Conservation (phyloP, 2,329 filamentous ascomycete species). For the Dothistroma pini region DNA sequence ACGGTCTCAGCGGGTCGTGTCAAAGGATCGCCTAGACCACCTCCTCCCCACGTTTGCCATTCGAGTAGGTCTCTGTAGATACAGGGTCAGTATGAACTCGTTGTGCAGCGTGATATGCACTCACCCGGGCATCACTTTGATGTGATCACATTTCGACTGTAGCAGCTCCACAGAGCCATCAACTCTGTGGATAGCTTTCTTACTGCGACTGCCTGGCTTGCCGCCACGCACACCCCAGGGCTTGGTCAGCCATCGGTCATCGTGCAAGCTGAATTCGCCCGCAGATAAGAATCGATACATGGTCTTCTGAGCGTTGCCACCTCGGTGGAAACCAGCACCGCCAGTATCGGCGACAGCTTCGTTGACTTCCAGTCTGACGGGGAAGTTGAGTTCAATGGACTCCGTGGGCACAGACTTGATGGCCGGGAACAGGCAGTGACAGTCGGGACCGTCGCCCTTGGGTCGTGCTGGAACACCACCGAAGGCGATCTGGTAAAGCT, state of each 20-base stretch:
- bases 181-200: conserved; percentile 21
- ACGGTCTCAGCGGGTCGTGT: conserved; percentile 25
- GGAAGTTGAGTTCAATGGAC: conserved; percentile 29
- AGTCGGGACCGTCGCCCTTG: conserved; percentile 29
- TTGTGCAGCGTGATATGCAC: background rate
- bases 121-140: conserved; percentile 27
- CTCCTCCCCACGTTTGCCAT: conserved; percentile 29
- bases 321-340: conserved; percentile 27
- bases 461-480: conserved; percentile 27
- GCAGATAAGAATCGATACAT: conserved; percentile 26
- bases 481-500: conserved; percentile 41
- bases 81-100: background rate
- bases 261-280: conserved; percentile 27
- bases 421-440: conserved; percentile 27
- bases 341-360: conserved; percentile 28
- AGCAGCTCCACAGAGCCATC: conserved; percentile 20
- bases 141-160: conserved; percentile 25
- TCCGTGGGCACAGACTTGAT: conserved; percentile 30
- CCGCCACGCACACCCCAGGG: conserved; percentile 29
- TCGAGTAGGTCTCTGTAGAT: conserved; percentile 23
- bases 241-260: conserved; percentile 27
- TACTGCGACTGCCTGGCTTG: conserved; percentile 25
- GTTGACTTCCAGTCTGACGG: conserved; percentile 27
- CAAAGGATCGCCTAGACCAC: conserved; percentile 24
- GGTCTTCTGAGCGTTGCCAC: conserved; percentile 25